phyloP scores from a whole-genome alignment of 495 filamentous ascomycete genomes.

The Annulohypoxylon maeteangense region DNA sequence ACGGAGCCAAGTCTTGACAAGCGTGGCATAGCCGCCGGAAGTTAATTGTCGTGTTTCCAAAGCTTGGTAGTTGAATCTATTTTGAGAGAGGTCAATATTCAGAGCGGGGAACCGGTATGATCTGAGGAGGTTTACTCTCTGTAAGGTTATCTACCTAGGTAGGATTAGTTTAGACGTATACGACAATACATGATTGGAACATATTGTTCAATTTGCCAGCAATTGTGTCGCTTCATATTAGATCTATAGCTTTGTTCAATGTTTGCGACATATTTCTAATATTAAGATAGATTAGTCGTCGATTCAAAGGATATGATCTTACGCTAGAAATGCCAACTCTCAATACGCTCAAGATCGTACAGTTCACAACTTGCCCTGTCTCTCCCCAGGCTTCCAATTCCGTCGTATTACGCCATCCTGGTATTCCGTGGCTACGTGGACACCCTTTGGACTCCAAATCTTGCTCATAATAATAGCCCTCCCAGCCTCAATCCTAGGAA shows the following conservation, averaged over 20 bases:
- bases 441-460: slow-evolving; percentile 70
- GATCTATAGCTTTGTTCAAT: no score
- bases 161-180: neutral
- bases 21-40: neutral
- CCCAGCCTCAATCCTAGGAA: slow-evolving; percentile 65
- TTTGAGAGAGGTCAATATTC: no score
- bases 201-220: neutral
- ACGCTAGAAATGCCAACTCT: neutral
- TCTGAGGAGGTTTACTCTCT: no score
- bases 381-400: slow-evolving; percentile 33
- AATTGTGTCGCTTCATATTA: neutral
- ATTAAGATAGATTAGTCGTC: no score
- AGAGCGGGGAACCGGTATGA: no score
- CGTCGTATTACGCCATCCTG: slow-evolving; percentile 66
- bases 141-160: no score
- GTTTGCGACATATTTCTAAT: no score
- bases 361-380: slow-evolving; percentile 28
- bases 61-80: neutral
- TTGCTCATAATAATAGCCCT: slow-evolving; percentile 69
- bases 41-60: neutral
- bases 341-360: neutral
- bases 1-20: neutral
- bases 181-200: neutral
- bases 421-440: slow-evolving; percentile 70
- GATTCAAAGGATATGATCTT: neutral